A percentile compares a stretch with the other conserved stretches of the same genome.
Conservation (phyloP, 352 stramenopile species). For the Aphanomyces invadans region DNA sequence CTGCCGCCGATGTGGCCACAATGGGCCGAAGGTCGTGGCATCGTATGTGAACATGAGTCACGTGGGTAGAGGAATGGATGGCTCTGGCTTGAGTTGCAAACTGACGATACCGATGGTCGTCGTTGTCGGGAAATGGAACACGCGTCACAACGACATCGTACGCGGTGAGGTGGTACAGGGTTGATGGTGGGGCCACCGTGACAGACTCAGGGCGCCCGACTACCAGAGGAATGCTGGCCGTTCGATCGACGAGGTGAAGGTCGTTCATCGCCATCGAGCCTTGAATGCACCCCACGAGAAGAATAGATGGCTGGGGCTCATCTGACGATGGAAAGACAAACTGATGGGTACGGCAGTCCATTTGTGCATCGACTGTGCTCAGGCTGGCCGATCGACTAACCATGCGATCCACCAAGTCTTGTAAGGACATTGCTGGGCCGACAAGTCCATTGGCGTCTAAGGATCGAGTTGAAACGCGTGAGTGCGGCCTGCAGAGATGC, state of each 20-base stretch:
- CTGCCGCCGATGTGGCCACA: too few species aligned
- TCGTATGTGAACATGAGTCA: neutral
- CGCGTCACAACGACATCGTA: constrained; percentile 9
- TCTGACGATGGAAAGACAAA: constrained; percentile 1
- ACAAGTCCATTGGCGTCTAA: neutral
- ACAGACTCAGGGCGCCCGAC: neutral
- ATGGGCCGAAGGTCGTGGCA: neutral
- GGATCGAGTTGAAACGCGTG: neutral
- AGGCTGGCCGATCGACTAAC: neutral
- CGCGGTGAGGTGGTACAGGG: neutral
- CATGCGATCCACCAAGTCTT: constrained; percentile 7
- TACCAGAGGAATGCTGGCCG: neutral
- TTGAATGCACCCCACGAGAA: constrained; percentile 5
- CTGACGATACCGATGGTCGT: neutral
- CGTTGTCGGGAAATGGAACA: neutral
- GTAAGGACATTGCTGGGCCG: neutral
- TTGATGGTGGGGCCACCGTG: neutral
- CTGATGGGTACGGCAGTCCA: neutral
- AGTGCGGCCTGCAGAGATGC: neutral
- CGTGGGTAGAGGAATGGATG: neutral
- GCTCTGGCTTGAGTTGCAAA: too few species aligned
- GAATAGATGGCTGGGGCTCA: neutral
- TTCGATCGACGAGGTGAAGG: neutral
- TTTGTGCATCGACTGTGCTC: neutral
- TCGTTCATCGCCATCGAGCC: neutral